A percentile compares a stretch with the other conserved stretches of the same genome.
Evolutionary conservation across 2,329 filamentous ascomycete species (phyloP).

Genomic region (Neurospora crassa): DNA sequence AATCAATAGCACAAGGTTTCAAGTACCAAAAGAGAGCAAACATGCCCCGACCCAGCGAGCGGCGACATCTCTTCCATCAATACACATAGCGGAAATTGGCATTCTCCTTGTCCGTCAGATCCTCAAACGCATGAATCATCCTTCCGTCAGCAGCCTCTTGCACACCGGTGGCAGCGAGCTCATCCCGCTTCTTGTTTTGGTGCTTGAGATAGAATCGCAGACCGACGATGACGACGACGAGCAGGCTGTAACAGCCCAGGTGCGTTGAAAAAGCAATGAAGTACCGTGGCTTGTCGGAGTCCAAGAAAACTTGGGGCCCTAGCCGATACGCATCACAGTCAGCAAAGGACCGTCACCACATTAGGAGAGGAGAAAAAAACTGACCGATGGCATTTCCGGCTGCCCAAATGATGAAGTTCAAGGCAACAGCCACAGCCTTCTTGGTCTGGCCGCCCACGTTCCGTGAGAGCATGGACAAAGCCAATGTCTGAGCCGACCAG

Average conservation of each 20-base stretch:
- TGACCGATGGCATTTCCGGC: conserved; percentile 56
- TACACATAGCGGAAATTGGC: conserved; percentile 48
- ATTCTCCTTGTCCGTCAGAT: conserved; percentile 54
- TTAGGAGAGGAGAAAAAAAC: conserved; percentile 9
- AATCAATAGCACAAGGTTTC: neutral
- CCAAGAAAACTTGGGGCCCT: conserved; percentile 56
- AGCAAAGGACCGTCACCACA: neutral
- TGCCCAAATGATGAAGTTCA: conserved; percentile 63
- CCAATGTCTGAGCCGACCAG: conserved; percentile 63
- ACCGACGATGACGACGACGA: conserved; percentile 47
- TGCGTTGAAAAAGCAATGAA: conserved; percentile 62
- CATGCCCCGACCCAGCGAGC: neutral
- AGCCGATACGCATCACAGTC: neutral
- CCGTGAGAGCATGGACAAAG: conserved; percentile 56
- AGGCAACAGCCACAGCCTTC: conserved; percentile 56
- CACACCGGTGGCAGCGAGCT: conserved; percentile 31
- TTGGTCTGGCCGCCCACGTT: conserved; percentile 69
- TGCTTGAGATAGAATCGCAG: conserved; percentile 47
- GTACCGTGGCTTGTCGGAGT: conserved; percentile 52
- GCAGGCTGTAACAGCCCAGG: conserved; percentile 55
- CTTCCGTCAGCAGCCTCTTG: conserved; percentile 29
- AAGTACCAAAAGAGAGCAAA: neutral
- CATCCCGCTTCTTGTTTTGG: conserved; percentile 51
- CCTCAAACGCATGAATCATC: conserved; percentile 48
- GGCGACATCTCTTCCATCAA: neutral